These are phyloP conservation scores for Gymnopilus dilepis DNA, from an alignment of 768 basidiomycete species.

Conservation along the genomic window DNA sequence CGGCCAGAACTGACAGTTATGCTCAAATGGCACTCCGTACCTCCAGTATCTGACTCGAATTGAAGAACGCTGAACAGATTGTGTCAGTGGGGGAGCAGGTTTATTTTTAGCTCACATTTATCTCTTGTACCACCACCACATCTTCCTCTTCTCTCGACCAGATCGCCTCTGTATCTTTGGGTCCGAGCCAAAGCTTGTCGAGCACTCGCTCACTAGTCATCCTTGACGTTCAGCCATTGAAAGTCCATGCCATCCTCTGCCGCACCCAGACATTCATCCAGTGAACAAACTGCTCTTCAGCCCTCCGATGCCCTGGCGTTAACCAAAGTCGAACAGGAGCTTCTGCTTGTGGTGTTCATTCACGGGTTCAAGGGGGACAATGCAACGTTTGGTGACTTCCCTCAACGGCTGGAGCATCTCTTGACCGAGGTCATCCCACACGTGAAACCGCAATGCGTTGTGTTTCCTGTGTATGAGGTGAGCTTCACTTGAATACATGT, in stretches of 20 bases:
- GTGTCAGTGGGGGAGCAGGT: no score
- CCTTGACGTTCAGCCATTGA: neutral
- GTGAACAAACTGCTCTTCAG: slow-evolving; percentile 1
- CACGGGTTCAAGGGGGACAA: slow-evolving; percentile 76
- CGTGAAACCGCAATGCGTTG: slow-evolving; percentile 68
- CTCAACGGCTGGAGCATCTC: slow-evolving; percentile 77
- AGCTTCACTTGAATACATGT: neutral
- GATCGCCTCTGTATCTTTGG: no score
- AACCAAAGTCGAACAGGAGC: slow-evolving; percentile 38
- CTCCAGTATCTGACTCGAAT: no score
- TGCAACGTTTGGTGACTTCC: slow-evolving; percentile 78
- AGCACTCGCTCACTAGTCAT: no score
- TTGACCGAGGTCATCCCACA: slow-evolving; percentile 66
- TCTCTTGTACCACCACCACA: no score
- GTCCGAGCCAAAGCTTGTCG: no score
- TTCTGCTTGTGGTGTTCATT: slow-evolving; percentile 75
- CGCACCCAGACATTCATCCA: slow-evolving; percentile 1
- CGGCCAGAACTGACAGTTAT: no score
- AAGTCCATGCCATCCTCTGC: neutral
- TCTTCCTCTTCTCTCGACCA: no score
- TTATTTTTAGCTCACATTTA: no score
- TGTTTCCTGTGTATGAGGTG: slow-evolving; percentile 92
- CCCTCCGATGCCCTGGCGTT: slow-evolving; percentile 19
- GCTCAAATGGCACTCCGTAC: no score
- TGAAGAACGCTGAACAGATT: no score